A percentile compares a stretch with the other conserved stretches of the same genome.
Evolutionary conservation across 2,329 filamentous ascomycete genomes (phyloP).

Genomic region (Nannizziopsis arthrosporioides): DNA sequence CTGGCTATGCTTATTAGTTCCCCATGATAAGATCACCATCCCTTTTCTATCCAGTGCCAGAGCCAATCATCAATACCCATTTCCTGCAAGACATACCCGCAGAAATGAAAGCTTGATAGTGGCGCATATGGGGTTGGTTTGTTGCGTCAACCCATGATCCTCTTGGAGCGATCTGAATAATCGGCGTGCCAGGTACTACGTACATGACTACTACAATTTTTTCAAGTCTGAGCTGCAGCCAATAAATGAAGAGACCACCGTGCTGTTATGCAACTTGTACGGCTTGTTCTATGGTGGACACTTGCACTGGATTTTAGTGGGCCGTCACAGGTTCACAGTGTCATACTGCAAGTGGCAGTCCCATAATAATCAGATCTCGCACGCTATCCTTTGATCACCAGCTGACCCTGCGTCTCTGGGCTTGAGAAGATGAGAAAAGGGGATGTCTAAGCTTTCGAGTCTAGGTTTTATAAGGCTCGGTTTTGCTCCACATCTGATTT

Average conservation of each 20-base stretch:
- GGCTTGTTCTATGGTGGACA: background rate
- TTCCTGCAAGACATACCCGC: background rate
- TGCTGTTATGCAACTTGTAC: slow-evolving; percentile 1
- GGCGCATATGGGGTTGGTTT: slow-evolving; percentile 3
- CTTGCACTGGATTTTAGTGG: background rate
- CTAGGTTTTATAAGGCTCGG: slow-evolving; percentile 16
- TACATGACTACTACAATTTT: too few species aligned
- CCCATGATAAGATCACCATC: background rate
- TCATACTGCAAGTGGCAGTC: slow-evolving; percentile 2
- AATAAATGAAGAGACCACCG: background rate
- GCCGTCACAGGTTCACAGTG: slow-evolving; percentile 2
- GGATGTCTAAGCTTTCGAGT: slow-evolving; percentile 11
- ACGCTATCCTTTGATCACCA: slow-evolving; percentile 1
- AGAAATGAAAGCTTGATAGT: background rate
- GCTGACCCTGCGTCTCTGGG: slow-evolving; percentile 11
- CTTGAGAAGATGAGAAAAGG: slow-evolving; percentile 5
- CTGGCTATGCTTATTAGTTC: background rate
- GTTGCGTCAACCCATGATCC: background rate
- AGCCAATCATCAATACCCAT: slow-evolving; percentile 5
- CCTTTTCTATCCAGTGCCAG: background rate
- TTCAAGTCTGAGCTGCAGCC: background rate
- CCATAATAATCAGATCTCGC: background rate
- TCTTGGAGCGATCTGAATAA: background rate
- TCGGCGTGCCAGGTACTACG: background rate
- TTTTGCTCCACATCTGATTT: slow-evolving; percentile 14